Evolutionary conservation across 805 yeast genomes (phyloP).

Genomic region (Lipomyces sp.): DNA sequence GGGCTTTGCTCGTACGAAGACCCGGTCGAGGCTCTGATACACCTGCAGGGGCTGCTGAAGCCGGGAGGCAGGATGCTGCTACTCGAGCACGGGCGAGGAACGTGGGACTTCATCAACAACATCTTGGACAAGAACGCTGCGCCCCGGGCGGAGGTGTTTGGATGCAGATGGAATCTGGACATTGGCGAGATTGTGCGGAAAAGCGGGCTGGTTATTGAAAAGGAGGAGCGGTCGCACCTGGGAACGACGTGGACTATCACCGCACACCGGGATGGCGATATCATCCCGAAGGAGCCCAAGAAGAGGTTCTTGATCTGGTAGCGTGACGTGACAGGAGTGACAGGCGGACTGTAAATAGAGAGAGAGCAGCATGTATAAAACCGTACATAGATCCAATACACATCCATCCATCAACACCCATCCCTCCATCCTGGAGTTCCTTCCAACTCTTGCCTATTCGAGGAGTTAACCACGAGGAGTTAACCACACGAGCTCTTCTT

Average conservation of each 20-base stretch:
- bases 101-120: constrained; percentile 71
- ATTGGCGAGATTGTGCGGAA: constrained; percentile 81
- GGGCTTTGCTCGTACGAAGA: constrained; percentile 95
- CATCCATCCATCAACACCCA: too few species aligned
- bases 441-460: too few species aligned
- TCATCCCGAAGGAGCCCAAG: constrained; percentile 12
- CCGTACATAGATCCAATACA: background rate
- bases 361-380: background rate
- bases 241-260: constrained; percentile 66
- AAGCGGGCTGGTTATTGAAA: constrained; percentile 78
- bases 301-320: constrained; percentile 23
- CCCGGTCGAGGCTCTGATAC: constrained; percentile 76
- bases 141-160: constrained; percentile 85
- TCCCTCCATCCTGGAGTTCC: too few species aligned
- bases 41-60: constrained; percentile 67
- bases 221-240: constrained; percentile 75
- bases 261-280: constrained; percentile 27
- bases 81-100: constrained; percentile 89
- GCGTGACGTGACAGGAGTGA: too few species aligned
- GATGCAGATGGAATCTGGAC: constrained; percentile 96
- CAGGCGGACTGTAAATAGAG: background rate
- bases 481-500: too few species aligned
- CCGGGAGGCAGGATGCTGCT: constrained; percentile 88
- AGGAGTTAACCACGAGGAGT: too few species aligned
- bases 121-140: constrained; percentile 80